Conservation (phyloP, 176 grass and related monocot species). For the Zea luxurians region DNA sequence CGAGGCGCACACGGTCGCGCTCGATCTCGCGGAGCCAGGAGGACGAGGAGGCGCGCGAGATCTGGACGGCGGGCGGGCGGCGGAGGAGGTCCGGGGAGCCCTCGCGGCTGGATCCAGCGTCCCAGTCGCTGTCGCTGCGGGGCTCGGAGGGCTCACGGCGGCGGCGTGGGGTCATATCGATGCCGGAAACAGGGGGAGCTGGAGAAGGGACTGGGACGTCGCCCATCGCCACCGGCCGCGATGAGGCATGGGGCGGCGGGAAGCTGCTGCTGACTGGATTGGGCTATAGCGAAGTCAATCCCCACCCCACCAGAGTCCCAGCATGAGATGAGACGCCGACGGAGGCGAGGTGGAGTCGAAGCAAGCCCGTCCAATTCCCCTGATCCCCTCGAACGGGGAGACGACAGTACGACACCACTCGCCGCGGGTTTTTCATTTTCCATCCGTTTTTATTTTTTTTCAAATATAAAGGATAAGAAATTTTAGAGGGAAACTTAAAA, state of each 20-base stretch:
- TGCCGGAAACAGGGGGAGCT: neutral
- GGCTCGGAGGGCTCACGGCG: constrained; percentile 42
- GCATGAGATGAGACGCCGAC: constrained; percentile 25
- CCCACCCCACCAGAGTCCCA: neutral
- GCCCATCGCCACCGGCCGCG: constrained; percentile 34
- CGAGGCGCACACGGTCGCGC: constrained; percentile 64
- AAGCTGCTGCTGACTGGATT: neutral
- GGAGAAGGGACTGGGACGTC: constrained; percentile 17
- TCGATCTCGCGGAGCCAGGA: constrained; percentile 64
- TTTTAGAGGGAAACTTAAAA: constrained; percentile 23
- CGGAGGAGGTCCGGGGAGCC: constrained; percentile 56
- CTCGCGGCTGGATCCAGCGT: constrained; percentile 68
- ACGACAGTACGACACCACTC: neutral
- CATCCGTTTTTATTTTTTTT: neutral
- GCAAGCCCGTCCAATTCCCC: constrained; percentile 4
- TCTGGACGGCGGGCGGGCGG: constrained; percentile 32
- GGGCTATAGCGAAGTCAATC: neutral
- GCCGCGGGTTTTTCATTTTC: constrained; percentile 7
- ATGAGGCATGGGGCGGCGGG: constrained; percentile 33
- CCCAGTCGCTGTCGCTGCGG: constrained; percentile 68
- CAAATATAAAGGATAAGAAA: neutral
- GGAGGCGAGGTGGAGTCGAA: constrained; percentile 4
- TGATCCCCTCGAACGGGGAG: neutral
- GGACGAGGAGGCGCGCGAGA: constrained; percentile 18
- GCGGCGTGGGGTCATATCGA: constrained; percentile 16